These are phyloP conservation scores for Nakazawaea wyomingensis DNA, from an alignment of 805 yeast genomes.

Conservation along the genomic window DNA sequence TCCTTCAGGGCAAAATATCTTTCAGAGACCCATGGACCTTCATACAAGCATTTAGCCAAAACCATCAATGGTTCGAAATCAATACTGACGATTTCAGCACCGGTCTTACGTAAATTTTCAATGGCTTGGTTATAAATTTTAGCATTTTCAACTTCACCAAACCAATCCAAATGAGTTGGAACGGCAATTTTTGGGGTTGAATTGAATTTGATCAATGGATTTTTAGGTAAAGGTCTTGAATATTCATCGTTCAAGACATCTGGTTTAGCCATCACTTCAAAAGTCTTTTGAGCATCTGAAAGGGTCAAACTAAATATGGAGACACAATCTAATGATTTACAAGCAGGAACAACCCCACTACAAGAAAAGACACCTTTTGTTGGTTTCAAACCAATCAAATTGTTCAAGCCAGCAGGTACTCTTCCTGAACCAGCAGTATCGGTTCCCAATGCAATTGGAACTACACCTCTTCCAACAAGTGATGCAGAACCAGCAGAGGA, in stretches of 20 bases:
- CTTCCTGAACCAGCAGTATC: constrained; percentile 99
- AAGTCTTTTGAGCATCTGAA: constrained; percentile 76
- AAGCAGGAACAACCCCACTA: constrained; percentile 94
- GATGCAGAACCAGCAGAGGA: constrained; percentile 95
- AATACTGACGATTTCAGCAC: constrained; percentile 53
- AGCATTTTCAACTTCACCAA: constrained; percentile 75
- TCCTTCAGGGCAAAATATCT: constrained; percentile 80
- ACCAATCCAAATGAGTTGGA: constrained; percentile 73
- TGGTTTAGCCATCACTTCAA: constrained; percentile 63
- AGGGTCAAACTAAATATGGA: constrained; percentile 77
- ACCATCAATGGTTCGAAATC: constrained; percentile 76
- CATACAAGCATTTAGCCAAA: constrained; percentile 83
- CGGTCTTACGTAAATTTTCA: constrained; percentile 41
- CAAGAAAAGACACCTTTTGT: constrained; percentile 85
- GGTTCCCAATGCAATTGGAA: constrained; percentile 86
- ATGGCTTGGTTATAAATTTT: constrained; percentile 60
- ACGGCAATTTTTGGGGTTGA: constrained; percentile 64
- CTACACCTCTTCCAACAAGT: constrained; percentile 84
- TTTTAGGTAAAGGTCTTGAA: constrained; percentile 68
- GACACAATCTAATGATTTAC: constrained; percentile 90
- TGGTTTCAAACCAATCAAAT: constrained; percentile 88
- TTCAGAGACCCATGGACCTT: constrained; percentile 99
- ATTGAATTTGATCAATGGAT: constrained; percentile 58
- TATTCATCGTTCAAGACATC: constrained; percentile 72
- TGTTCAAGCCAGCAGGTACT: constrained; percentile 94